phyloP scores from a whole-genome alignment of 2,329 filamentous ascomycete genomes.

The Hortaea werneckii region DNA sequence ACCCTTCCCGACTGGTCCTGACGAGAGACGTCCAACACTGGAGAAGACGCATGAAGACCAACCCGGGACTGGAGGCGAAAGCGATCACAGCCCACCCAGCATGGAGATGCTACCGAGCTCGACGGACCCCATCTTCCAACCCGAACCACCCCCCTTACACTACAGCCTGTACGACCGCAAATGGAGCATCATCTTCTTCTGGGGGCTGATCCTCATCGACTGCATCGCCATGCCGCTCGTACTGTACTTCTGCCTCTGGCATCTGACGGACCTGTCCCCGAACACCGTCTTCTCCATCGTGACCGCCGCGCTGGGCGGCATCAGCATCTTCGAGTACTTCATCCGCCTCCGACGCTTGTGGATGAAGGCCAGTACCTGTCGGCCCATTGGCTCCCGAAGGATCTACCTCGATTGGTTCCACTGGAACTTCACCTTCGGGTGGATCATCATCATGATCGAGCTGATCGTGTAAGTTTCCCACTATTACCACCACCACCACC shows the following conservation, averaged over 20 bases:
- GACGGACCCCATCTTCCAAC: slow-evolving; percentile 17
- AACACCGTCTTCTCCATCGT: slow-evolving; percentile 46
- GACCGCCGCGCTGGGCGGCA: slow-evolving; percentile 42
- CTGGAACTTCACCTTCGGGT: slow-evolving; percentile 46
- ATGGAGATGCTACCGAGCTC: slow-evolving; percentile 1
- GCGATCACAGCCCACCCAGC: background rate
- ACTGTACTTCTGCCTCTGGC: slow-evolving; percentile 53
- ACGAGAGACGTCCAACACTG: background rate
- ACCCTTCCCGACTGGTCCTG: background rate
- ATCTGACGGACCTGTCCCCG: slow-evolving; percentile 40
- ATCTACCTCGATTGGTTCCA: slow-evolving; percentile 46
- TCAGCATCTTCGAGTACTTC: slow-evolving; percentile 46
- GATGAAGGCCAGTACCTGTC: slow-evolving; percentile 42
- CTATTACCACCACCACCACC: background rate
- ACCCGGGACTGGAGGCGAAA: background rate
- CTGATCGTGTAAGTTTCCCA: slow-evolving; percentile 37
- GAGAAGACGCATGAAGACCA: background rate
- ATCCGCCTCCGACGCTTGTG: slow-evolving; percentile 40
- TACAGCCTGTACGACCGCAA: slow-evolving; percentile 47
- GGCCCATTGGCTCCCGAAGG: slow-evolving; percentile 39
- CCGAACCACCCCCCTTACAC: slow-evolving; percentile 42
- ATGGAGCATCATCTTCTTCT: slow-evolving; percentile 48
- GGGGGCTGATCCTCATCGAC: slow-evolving; percentile 49
- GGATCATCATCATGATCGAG: slow-evolving; percentile 48
- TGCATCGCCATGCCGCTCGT: slow-evolving; percentile 48